phyloP scores from a whole-genome alignment of 2,329 filamentous ascomycete genomes.

The Ascocoryne sarcoides region DNA sequence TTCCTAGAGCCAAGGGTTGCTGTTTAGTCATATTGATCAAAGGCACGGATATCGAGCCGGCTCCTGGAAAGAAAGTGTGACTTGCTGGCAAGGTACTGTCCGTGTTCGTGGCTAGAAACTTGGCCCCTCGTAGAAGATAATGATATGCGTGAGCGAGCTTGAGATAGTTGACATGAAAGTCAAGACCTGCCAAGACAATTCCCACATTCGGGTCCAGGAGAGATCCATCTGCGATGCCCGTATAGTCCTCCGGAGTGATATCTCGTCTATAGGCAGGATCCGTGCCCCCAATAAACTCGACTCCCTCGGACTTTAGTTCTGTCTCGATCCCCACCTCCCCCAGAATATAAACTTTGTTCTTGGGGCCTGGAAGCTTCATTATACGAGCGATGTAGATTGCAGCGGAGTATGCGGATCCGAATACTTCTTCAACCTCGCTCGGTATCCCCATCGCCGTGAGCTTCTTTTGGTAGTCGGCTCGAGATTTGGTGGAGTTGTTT shows the following conservation, averaged over 20 bases:
- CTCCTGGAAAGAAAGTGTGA: constrained; percentile 80
- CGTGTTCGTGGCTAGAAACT: constrained; percentile 87
- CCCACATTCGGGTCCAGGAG: constrained; percentile 81
- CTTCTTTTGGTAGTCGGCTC: constrained; percentile 87
- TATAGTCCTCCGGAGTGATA: constrained; percentile 73
- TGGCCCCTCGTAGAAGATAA: constrained; percentile 73
- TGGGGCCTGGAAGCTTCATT: constrained; percentile 65
- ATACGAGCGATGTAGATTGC: constrained; percentile 95
- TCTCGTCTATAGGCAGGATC: constrained; percentile 71
- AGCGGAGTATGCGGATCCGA: constrained; percentile 84
- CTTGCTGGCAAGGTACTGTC: constrained; percentile 83
- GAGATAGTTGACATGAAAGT: constrained; percentile 93
- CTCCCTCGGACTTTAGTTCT: constrained; percentile 70
- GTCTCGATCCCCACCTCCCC: constrained; percentile 88
- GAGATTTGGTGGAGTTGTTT: constrained; percentile 97
- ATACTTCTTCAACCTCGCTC: constrained; percentile 78
- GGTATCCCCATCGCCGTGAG: constrained; percentile 74
- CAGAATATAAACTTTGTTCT: constrained; percentile 90
- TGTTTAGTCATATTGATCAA: constrained; percentile 62
- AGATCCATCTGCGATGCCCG: constrained; percentile 64
- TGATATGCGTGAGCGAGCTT: constrained; percentile 80
- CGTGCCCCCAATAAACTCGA: constrained; percentile 79
- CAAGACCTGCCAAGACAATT: constrained; percentile 79
- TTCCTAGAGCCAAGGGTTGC: constrained; percentile 73
- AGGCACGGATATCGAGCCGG: constrained; percentile 72